Evolutionary conservation across 768 basidiomycete genomes (phyloP), one percentile per base, ranked within the genome.

Genomic region (Mycena leptocephala): DNA sequence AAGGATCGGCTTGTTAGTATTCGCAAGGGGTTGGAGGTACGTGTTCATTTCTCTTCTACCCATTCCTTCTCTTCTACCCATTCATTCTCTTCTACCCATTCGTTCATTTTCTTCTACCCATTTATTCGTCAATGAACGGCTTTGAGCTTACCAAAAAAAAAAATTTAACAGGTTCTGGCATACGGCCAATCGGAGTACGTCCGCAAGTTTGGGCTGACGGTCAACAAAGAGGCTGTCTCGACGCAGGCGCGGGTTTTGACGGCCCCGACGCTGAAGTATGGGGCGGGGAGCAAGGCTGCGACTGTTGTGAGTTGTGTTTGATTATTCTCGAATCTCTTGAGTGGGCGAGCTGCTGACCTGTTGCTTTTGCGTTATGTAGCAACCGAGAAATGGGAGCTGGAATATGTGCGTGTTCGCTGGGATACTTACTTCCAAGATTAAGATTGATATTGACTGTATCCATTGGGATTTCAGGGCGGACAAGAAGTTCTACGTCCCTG

Each of bases 311-410:
- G 65, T 61, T 18, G 35, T 18, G 6, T 9, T 28, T 18, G 6
- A 41, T 6, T 41, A 68, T 28, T 39, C 9, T 24, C 20, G n/a
- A 14, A 2, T 41, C 18, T 14, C 20, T 41, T n/a, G n/a, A n/a
- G n/a, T n/a, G n/a, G n/a, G n/a, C n/a, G n/a, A 18, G 26, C 3
- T 63, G 55, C 22, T 46, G n/a, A 66, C 2, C 53, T 41, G 26
- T 26, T 43, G 6, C 75, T 18, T 46, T 39, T 48, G 3, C 28
- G n/a, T 11, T 20, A 2, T 11, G 2, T 33, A 94, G 93, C 82
- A 80, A 35, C 94, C 95, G 0, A 84, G 81, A 8, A 91, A 94
- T 65, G 95, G 95, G 9, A 82, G 90, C 0, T 96, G 95, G 95
- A 96, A 96, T 68, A 94, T 96, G 95, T 78, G 26, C 30, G 76